Conservation (phyloP, 352 stramenopile genomes). For the Phytophthora ramorum region DNA sequence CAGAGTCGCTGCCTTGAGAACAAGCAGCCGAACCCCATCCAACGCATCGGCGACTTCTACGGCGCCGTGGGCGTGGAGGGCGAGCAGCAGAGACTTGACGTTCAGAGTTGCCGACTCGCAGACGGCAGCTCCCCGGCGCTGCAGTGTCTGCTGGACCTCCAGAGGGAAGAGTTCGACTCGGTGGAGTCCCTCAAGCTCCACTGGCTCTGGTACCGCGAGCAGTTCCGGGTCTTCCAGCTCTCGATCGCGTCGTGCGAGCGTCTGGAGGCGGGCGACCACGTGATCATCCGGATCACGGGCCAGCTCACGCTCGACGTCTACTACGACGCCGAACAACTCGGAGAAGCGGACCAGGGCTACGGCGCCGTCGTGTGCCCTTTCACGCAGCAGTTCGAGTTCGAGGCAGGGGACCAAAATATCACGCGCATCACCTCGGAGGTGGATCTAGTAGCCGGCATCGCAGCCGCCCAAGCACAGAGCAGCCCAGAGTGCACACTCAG, state of each 20-base stretch:
- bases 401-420: constrained; percentile 26
- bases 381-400: constrained; percentile 57
- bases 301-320: constrained; percentile 33
- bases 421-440: constrained; percentile 58
- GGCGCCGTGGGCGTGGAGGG: constrained; percentile 29
- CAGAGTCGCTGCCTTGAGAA: neutral
- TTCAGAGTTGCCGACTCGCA: constrained; percentile 3
- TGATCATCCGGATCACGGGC: constrained; percentile 42
- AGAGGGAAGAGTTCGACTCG: constrained; percentile 51
- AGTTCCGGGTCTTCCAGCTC: constrained; percentile 54
- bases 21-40: constrained; percentile 18
- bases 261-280: constrained; percentile 38
- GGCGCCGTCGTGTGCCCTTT: constrained; percentile 39
- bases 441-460: constrained; percentile 44
- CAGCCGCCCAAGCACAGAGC: constrained; percentile 25
- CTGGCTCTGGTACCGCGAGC: constrained; percentile 53
- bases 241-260: constrained; percentile 39
- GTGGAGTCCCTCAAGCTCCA: constrained; percentile 46
- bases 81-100: constrained; percentile 4
- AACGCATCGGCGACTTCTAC: constrained; percentile 44
- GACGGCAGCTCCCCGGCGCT: constrained; percentile 36
- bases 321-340: constrained; percentile 12
- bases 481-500: constrained; percentile 31
- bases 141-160: constrained; percentile 38
- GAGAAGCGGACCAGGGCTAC: constrained; percentile 19